These are phyloP conservation scores for Sarocladium oryzae DNA, from an alignment of 2,329 filamentous ascomycete species.

Conservation along the genomic window DNA sequence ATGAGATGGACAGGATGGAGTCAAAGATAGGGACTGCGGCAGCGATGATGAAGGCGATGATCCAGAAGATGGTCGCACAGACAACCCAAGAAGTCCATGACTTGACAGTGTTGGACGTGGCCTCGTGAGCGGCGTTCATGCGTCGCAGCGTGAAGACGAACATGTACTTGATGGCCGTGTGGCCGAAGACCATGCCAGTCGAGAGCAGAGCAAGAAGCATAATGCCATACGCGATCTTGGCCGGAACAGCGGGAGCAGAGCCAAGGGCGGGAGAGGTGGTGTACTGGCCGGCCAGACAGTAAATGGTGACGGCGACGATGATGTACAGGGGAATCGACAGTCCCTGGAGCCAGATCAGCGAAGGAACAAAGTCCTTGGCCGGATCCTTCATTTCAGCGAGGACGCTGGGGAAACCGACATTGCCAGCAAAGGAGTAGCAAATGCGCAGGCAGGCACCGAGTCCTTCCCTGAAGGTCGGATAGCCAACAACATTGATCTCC, in stretches of 20 bases:
- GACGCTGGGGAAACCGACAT: conserved; percentile 29
- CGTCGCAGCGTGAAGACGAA: conserved; percentile 26
- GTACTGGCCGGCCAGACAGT: conserved; percentile 24
- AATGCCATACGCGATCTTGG: conserved; percentile 27
- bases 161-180: conserved; percentile 28
- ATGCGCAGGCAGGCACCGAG: conserved; percentile 28
- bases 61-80: conserved; percentile 28
- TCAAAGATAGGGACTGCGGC: conserved; percentile 31
- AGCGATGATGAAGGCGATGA: conserved; percentile 27
- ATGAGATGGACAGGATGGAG: conserved; percentile 30
- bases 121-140: conserved; percentile 24
- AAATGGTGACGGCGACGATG: conserved; percentile 25
- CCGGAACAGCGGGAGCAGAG: conserved; percentile 23
- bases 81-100: conserved; percentile 30
- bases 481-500: conserved; percentile 22
- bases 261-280: conserved; percentile 27
- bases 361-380: conserved; percentile 23
- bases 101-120: conserved; percentile 25
- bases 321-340: conserved; percentile 27
- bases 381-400: conserved; percentile 29
- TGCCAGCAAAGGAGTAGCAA: conserved; percentile 30
- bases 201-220: conserved; percentile 23
- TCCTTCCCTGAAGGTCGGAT: conserved; percentile 25
- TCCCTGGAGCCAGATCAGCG: conserved; percentile 23
- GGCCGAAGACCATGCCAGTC: conserved; percentile 25